Evolutionary conservation across 306 rosid species (phyloP).

Genomic region (Acacia confusa): DNA sequence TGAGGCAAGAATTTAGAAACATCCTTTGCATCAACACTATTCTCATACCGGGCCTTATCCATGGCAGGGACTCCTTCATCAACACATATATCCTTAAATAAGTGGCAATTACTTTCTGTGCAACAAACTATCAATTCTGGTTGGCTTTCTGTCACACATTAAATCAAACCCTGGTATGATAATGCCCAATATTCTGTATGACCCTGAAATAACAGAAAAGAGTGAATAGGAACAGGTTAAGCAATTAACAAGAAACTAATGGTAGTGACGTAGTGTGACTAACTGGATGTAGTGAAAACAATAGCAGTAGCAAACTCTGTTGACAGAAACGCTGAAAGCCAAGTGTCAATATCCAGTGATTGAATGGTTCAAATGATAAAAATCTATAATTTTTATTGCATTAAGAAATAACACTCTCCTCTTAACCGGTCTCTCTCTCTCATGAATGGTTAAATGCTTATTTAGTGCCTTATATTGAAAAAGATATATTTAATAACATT

Average conservation of each 20-base stretch:
- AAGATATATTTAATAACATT: no score
- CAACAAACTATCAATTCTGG: constrained; percentile 54
- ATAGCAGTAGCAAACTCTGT: constrained; percentile 10
- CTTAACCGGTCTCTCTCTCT: no score
- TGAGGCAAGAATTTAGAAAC: constrained; percentile 33
- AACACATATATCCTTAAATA: constrained; percentile 62
- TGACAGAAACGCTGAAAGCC: constrained; percentile 18
- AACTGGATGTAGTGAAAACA: constrained; percentile 26
- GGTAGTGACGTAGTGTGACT: constrained; percentile 3
- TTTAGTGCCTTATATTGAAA: no score
- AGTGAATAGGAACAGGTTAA: constrained; percentile 29
- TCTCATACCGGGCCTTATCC: constrained; percentile 49
- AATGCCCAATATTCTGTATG: neutral
- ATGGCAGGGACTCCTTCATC: constrained; percentile 58
- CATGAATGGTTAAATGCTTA: no score
- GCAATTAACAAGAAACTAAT: constrained; percentile 2
- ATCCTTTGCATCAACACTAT: constrained; percentile 38
- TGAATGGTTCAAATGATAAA: no score
- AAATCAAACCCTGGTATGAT: constrained; percentile 20
- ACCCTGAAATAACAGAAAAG: constrained; percentile 42
- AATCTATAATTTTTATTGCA: no score
- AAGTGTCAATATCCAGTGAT: constrained; percentile 11
- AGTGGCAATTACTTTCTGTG: constrained; percentile 45
- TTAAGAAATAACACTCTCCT: no score
- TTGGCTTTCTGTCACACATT: constrained; percentile 46